Evolutionary conservation across 352 stramenopile species (phyloP).

Genomic region (Phytophthora sansomeana): DNA sequence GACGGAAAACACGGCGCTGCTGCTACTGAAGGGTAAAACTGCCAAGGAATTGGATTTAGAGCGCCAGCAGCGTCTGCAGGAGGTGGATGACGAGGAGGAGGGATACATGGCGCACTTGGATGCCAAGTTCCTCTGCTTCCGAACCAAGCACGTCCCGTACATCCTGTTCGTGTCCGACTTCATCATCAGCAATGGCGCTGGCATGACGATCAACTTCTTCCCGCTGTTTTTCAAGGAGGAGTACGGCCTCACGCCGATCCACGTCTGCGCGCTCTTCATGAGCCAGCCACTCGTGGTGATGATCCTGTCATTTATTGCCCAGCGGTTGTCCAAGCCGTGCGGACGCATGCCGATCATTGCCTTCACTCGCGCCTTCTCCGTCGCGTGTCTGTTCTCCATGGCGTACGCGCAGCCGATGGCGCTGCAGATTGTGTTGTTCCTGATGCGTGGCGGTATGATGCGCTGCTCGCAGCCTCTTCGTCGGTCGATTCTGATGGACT

Average conservation of each 20-base stretch:
- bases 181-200: slow-evolving; percentile 85
- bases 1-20: slow-evolving; percentile 48
- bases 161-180: slow-evolving; percentile 82
- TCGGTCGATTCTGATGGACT: slow-evolving; percentile 84
- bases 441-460: slow-evolving; percentile 86
- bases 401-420: slow-evolving; percentile 59
- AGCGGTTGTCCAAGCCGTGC: slow-evolving; percentile 56
- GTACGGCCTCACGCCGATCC: slow-evolving; percentile 77
- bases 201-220: slow-evolving; percentile 90
- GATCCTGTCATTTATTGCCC: slow-evolving; percentile 61
- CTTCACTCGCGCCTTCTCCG: slow-evolving; percentile 63
- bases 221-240: slow-evolving; percentile 86
- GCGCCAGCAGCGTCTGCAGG: slow-evolving; percentile 34
- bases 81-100: slow-evolving; percentile 37
- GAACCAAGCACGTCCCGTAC: slow-evolving; percentile 70
- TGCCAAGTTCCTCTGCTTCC: slow-evolving; percentile 69
- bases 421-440: slow-evolving; percentile 74
- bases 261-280: slow-evolving; percentile 75
- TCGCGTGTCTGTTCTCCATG: slow-evolving; percentile 74
- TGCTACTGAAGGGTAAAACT: slow-evolving; percentile 39
- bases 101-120: slow-evolving; percentile 43
- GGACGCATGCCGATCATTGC: slow-evolving; percentile 83
- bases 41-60: slow-evolving; percentile 38
- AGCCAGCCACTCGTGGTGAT: slow-evolving; percentile 76
- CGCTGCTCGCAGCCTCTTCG: slow-evolving; percentile 83